Evolutionary conservation across 805 yeast species (phyloP).

Genomic region (Yamadazyma olivae): DNA sequence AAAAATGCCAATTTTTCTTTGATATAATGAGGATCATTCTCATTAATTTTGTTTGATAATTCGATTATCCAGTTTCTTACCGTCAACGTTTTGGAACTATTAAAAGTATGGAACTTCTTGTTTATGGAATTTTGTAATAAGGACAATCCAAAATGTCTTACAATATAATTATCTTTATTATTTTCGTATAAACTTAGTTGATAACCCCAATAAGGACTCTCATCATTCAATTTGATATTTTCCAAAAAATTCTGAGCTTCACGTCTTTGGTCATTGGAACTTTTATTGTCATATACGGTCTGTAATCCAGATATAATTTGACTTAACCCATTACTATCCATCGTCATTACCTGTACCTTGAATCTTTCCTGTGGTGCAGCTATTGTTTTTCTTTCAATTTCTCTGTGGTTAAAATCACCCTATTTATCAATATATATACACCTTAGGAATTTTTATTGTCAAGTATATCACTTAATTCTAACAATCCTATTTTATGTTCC

Average conservation of each 20-base stretch:
- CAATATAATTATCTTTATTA: conserved; percentile 58
- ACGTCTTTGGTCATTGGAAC: conserved; percentile 54
- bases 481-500: too few relatives aligned
- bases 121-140: conserved; percentile 71
- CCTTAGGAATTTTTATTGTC: too few relatives aligned
- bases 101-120: conserved; percentile 52
- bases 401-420: too few relatives aligned
- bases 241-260: conserved; percentile 68
- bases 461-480: too few relatives aligned
- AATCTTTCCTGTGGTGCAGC: too few relatives aligned
- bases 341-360: conserved; percentile 2
- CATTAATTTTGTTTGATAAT: conserved; percentile 55
- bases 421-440: too few relatives aligned
- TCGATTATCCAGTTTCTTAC: conserved; percentile 84
- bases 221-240: conserved; percentile 68
- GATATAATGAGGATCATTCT: conserved; percentile 82
- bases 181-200: conserved; percentile 68
- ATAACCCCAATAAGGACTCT: conserved; percentile 91
- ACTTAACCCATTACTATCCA: conserved; percentile 46
- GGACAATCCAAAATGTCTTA: conserved; percentile 88
- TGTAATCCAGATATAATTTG: conserved; percentile 79
- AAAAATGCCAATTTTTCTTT: conserved; percentile 85
- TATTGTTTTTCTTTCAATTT: too few relatives aligned
- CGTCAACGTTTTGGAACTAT: conserved; percentile 55
- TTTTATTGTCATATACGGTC: conserved; percentile 63